These are phyloP conservation scores for Prorocentrum cordatum DNA, from an alignment of 169 alveolate genomes.

Conservation along the genomic window DNA sequence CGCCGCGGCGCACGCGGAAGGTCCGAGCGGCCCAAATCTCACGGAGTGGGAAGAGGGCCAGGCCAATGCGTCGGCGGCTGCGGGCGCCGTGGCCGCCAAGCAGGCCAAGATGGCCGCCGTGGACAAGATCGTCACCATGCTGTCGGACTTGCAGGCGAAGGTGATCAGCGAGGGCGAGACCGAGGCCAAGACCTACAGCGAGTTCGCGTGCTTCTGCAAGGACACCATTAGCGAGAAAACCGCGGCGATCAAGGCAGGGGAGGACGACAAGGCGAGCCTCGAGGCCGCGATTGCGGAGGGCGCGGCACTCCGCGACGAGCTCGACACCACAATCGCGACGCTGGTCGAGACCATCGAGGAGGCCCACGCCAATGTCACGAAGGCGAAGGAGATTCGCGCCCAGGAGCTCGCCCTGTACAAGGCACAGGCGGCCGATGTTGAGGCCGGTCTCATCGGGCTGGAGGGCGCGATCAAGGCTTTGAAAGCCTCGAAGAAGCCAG, in stretches of 20 bases:
- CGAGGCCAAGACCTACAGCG: not conserved
- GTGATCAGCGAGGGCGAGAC: not conserved
- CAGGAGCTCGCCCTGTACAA: too few species aligned
- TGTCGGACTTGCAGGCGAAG: not conserved
- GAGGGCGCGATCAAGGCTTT: too few species aligned
- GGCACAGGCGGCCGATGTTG: too few species aligned
- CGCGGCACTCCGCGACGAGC: not conserved
- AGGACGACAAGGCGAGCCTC: not conserved
- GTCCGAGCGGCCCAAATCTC: too few species aligned
- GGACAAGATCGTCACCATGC: not conserved
- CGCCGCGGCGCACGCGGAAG: too few species aligned
- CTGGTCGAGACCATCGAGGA: too few species aligned
- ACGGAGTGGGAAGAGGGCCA: too few species aligned
- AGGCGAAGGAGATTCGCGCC: too few species aligned
- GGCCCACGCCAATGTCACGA: too few species aligned
- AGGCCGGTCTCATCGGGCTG: too few species aligned
- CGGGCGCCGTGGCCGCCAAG: not conserved
- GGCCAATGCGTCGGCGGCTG: not conserved
- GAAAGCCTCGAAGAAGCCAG: too few species aligned
- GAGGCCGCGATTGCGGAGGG: not conserved
- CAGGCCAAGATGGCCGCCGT: not conserved
- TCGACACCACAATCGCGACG: not conserved
- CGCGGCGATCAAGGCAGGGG: not conserved
- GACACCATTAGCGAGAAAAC: not conserved
- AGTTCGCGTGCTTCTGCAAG: not conserved